Conservation (phyloP, 805 yeast species). For the Sugiyamaella smithiae region DNA sequence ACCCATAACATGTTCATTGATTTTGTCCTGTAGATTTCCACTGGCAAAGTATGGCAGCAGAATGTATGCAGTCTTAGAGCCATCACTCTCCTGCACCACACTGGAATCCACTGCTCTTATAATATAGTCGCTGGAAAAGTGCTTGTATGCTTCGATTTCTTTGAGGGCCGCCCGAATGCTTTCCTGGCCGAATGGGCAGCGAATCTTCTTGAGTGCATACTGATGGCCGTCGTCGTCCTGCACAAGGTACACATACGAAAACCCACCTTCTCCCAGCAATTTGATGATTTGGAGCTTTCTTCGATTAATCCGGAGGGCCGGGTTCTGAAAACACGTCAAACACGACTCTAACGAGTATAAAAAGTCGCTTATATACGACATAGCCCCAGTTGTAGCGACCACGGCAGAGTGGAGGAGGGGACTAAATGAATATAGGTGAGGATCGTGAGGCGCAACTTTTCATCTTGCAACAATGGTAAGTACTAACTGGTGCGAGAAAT, state of each 20-base stretch:
- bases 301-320: constrained; percentile 60
- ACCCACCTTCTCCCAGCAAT: constrained; percentile 88
- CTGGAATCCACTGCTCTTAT: constrained; percentile 68
- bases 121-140: constrained; percentile 64
- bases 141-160: constrained; percentile 73
- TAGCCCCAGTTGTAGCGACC: no score
- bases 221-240: constrained; percentile 40
- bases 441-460: neutral
- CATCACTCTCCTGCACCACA: constrained; percentile 69
- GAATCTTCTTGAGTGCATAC: constrained; percentile 79
- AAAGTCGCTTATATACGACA: constrained; percentile 29
- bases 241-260: constrained; percentile 81
- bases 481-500: no score
- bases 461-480: constrained; percentile 9
- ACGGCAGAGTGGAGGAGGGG: no score
- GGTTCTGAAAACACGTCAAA: constrained; percentile 43
- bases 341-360: constrained; percentile 35
- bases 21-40: constrained; percentile 79
- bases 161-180: constrained; percentile 69
- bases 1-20: constrained; percentile 60
- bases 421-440: neutral
- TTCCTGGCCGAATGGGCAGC: constrained; percentile 84
- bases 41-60: constrained; percentile 71
- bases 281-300: constrained; percentile 59
- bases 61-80: constrained; percentile 73